phyloP scores from a whole-genome alignment of 2,329 filamentous ascomycete species.

The Akanthomyces dipterigenus region DNA sequence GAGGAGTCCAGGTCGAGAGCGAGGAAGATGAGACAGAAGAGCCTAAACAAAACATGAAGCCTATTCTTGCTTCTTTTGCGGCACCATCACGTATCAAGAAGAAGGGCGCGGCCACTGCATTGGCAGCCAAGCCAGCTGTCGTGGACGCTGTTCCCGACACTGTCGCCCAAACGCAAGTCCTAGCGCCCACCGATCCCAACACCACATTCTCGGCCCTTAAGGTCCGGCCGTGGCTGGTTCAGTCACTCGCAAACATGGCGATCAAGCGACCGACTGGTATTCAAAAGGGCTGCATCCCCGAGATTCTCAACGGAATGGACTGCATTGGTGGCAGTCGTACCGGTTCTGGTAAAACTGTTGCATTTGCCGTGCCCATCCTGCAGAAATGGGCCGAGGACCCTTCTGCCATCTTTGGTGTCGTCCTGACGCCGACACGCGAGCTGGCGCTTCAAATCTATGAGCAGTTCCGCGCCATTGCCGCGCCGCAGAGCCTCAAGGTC shows the following conservation, averaged over 20 bases:
- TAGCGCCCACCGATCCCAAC: slow-evolving; percentile 49
- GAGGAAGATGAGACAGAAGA: slow-evolving; percentile 25
- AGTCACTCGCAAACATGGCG: slow-evolving; percentile 67
- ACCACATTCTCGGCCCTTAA: slow-evolving; percentile 65
- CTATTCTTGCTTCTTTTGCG: slow-evolving; percentile 35
- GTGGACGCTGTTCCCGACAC: neutral
- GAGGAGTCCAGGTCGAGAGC: slow-evolving; percentile 16
- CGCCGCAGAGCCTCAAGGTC: slow-evolving; percentile 79
- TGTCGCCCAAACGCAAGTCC: slow-evolving; percentile 29
- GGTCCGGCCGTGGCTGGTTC: slow-evolving; percentile 81
- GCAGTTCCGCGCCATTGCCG: slow-evolving; percentile 88
- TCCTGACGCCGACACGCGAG: slow-evolving; percentile 86
- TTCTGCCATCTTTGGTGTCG: slow-evolving; percentile 79
- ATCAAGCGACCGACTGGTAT: slow-evolving; percentile 88
- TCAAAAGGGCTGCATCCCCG: slow-evolving; percentile 86
- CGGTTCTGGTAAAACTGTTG: slow-evolving; percentile 94
- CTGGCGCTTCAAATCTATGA: slow-evolving; percentile 94
- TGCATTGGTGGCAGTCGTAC: slow-evolving; percentile 93
- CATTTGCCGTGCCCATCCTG: slow-evolving; percentile 89
- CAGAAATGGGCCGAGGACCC: slow-evolving; percentile 93
- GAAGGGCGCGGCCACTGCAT: slow-evolving; percentile 20
- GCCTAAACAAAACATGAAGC: slow-evolving; percentile 24
- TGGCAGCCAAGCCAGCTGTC: slow-evolving; percentile 5
- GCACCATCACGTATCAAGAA: slow-evolving; percentile 48
- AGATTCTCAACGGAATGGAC: slow-evolving; percentile 84